Evolutionary conservation across 352 stramenopile genomes (phyloP), one percentile per base, ranked within the genome.

Genomic region (Thalassiosira oceanica): DNA sequence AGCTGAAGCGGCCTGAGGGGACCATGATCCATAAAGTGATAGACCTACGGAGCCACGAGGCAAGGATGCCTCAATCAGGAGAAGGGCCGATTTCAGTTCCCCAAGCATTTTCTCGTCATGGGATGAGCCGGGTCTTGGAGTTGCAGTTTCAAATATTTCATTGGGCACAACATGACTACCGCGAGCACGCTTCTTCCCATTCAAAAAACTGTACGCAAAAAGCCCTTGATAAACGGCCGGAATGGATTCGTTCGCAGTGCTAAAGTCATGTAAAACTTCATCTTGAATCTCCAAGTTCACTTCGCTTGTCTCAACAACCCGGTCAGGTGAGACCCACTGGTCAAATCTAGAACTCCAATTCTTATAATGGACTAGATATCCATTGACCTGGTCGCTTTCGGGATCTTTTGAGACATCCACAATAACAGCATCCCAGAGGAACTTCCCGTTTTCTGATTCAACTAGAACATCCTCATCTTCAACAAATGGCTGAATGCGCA

Each of bases 291-390:
- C 37, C 21, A 65, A 57, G 51, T 90, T 90, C 10, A 87, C 66
- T 60, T 85, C 77, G 44, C 48, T 92, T 8, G 78, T 61, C 44
- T 88, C 80, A 10, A 90, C 69, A 52, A 92, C 75, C 53, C 83
- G 61, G 46, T 72, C 60, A 18, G 61, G 66, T 18, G 41, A 33
- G 18, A 92, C 85, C 85, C 83, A 92, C 44, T 90, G 79, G 48
- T 87, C 78, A 69, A 85, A 92, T 20, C 83, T 51, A 52, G 60
- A 84, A 44, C 79, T 87, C 85, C 85, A 92, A 55, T 78, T 75
- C 45, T 83, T 84, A 61, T 87, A 92, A 28, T 78, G 74, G 10
- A 92, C 78, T 45, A 82, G 51, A 33, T 92, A 92, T 42, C 78
- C 58, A 68, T 67, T 82, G n/a, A 85, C 70, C 58, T 75, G 72